Evolutionary conservation across 1,139 yeast species (phyloP).

Genomic region (Meyerozyma guilliermondii): DNA sequence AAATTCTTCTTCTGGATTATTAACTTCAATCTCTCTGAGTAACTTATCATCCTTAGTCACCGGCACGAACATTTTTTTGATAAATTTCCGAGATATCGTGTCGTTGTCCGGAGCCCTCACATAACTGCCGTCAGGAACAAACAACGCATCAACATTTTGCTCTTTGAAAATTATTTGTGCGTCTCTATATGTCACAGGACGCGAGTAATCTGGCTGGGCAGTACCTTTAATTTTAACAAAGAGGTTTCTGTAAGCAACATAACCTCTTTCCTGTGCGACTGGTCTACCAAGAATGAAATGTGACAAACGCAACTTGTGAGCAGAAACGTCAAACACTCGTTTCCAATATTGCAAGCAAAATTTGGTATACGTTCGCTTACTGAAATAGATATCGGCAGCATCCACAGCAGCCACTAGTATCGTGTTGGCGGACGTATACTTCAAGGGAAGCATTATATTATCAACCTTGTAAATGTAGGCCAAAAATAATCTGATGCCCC

Average conservation of each 20-base stretch:
- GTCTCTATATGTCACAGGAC: conserved; percentile 50
- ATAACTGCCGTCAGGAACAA: conserved; percentile 73
- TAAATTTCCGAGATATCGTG: conserved; percentile 59
- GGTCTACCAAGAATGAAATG: conserved; percentile 72
- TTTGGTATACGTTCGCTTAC: conserved; percentile 14
- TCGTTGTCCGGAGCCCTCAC: conserved; percentile 87
- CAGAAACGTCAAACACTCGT: conserved; percentile 50
- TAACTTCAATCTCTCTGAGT: conserved; percentile 15
- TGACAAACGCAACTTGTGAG: conserved; percentile 61
- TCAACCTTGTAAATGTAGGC: conserved; percentile 2
- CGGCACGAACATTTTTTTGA: conserved; percentile 66
- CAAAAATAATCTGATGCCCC: conserved; percentile 39
- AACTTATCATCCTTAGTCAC: conserved; percentile 79
- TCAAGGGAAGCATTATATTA: conserved; percentile 10
- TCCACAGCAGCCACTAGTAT: conserved; percentile 1
- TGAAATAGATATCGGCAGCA: not conserved
- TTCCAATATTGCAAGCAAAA: conserved; percentile 57
- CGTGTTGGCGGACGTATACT: not conserved
- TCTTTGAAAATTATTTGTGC: conserved; percentile 41
- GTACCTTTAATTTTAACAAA: conserved; percentile 33
- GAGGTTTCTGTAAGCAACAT: conserved; percentile 52
- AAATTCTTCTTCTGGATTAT: conserved; percentile 16
- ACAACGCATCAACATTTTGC: conserved; percentile 41
- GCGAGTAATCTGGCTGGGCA: conserved; percentile 51
- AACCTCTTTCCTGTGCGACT: conserved; percentile 74